phyloP scores from a whole-genome alignment of 345 rosid genomes.

The Triadica sebifera region DNA sequence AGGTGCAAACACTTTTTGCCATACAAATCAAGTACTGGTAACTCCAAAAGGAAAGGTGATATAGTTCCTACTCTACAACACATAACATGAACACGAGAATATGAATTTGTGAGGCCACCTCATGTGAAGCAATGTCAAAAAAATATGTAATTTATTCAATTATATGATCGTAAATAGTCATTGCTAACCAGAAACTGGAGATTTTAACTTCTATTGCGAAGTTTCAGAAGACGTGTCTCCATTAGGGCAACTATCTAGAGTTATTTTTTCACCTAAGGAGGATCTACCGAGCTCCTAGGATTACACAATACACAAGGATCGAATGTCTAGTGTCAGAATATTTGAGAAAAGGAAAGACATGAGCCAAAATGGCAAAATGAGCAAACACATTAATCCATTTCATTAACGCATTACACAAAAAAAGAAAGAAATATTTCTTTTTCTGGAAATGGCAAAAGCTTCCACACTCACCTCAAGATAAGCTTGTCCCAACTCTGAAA shows the following conservation, averaged over 20 bases:
- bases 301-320: no score
- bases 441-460: neutral
- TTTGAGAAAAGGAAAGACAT: neutral
- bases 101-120: neutral
- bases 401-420: neutral
- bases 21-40: neutral
- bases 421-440: neutral
- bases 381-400: neutral
- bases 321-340: neutral
- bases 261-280: neutral
- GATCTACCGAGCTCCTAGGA: neutral
- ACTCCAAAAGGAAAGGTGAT: neutral
- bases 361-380: neutral
- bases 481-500: conserved; percentile 81
- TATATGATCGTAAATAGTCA: no score
- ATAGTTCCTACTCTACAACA: neutral
- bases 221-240: no score
- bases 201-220: no score
- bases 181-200: no score
- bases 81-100: neutral
- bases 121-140: neutral
- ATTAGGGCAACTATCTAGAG: neutral
- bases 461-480: conserved; percentile 60
- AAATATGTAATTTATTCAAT: no score
- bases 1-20: neutral